These are phyloP conservation scores for Xylariaceae sp. DNA, from an alignment of 2,329 filamentous ascomycete species.

Conservation along the genomic window DNA sequence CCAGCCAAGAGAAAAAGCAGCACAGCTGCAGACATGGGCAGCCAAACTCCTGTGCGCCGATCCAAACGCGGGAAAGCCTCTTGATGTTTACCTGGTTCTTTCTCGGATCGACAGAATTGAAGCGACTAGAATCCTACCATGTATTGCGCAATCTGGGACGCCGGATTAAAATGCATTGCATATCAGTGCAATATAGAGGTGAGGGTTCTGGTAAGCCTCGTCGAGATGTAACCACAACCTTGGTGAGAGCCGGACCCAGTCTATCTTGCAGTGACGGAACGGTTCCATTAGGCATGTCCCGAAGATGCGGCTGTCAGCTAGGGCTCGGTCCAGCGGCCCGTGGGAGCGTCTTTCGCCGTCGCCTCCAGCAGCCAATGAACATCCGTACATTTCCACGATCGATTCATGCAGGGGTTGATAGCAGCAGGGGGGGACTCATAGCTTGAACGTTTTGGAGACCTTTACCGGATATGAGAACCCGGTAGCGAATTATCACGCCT, in stretches of 20 bases:
- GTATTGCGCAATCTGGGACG: slow-evolving; percentile 15
- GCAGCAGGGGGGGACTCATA: slow-evolving; percentile 14
- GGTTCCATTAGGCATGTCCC: too few relatives aligned
- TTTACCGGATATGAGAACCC: slow-evolving; percentile 16
- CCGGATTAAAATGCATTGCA: slow-evolving; percentile 10
- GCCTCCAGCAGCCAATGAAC: slow-evolving; percentile 13
- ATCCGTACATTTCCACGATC: slow-evolving; percentile 5
- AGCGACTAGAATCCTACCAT: slow-evolving; percentile 1
- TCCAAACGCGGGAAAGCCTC: slow-evolving; percentile 24
- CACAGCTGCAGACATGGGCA: slow-evolving; percentile 11
- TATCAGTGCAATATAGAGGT: slow-evolving; percentile 6
- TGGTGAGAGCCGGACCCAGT: slow-evolving; percentile 13
- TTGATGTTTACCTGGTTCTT: too few relatives aligned
- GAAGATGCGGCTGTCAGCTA: too few relatives aligned
- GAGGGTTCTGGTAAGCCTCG: slow-evolving; percentile 6
- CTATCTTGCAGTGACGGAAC: slow-evolving; percentile 3
- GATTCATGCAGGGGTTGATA: slow-evolving; percentile 4
- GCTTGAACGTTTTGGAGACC: slow-evolving; percentile 12
- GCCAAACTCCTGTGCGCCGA: slow-evolving; percentile 15
- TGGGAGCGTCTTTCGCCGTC: slow-evolving; percentile 20
- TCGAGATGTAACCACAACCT: slow-evolving; percentile 15
- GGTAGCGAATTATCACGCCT: slow-evolving; percentile 4
- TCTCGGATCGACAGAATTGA: too few relatives aligned
- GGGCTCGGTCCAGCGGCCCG: slow-evolving; percentile 24
- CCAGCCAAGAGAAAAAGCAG: slow-evolving; percentile 18